Conservation (phyloP, 1,139 yeast species). For the Ashbya aceris region DNA sequence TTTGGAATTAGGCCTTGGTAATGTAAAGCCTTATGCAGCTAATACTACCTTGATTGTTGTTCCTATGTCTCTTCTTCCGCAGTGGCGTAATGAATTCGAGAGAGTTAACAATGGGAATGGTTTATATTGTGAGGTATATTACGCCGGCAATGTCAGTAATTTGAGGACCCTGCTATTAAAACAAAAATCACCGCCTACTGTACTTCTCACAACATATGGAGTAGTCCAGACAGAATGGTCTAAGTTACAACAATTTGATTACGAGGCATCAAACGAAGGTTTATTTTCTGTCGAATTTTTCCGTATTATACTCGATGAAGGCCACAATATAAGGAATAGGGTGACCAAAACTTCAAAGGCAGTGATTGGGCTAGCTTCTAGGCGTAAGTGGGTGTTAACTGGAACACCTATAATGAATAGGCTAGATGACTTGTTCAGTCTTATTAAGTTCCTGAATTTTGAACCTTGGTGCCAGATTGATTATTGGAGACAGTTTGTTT, state of each 20-base stretch:
- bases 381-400: slow-evolving; percentile 76
- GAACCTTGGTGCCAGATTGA: slow-evolving; percentile 88
- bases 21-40: slow-evolving; percentile 44
- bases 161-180: slow-evolving; percentile 29
- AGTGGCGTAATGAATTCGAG: slow-evolving; percentile 81
- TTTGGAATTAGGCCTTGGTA: not conserved
- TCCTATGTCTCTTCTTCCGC: slow-evolving; percentile 83
- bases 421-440: slow-evolving; percentile 75
- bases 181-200: slow-evolving; percentile 47
- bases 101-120: slow-evolving; percentile 44
- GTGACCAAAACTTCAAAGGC: slow-evolving; percentile 76
- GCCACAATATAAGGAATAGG: slow-evolving; percentile 80
- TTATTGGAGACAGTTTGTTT: slow-evolving; percentile 83
- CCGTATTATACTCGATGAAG: slow-evolving; percentile 82
- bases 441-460: slow-evolving; percentile 62
- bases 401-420: slow-evolving; percentile 93
- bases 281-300: slow-evolving; percentile 67
- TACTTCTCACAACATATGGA: slow-evolving; percentile 81
- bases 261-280: slow-evolving; percentile 33
- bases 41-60: slow-evolving; percentile 73
- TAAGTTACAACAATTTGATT: slow-evolving; percentile 14
- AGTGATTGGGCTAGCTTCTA: slow-evolving; percentile 52
- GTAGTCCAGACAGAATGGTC: slow-evolving; percentile 68
- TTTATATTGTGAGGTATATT: slow-evolving; percentile 49
- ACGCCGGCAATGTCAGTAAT: slow-evolving; percentile 56